These are phyloP conservation scores for Irpex sp. DNA, from an alignment of 1,284 basidiomycete species.

Conservation along the genomic window DNA sequence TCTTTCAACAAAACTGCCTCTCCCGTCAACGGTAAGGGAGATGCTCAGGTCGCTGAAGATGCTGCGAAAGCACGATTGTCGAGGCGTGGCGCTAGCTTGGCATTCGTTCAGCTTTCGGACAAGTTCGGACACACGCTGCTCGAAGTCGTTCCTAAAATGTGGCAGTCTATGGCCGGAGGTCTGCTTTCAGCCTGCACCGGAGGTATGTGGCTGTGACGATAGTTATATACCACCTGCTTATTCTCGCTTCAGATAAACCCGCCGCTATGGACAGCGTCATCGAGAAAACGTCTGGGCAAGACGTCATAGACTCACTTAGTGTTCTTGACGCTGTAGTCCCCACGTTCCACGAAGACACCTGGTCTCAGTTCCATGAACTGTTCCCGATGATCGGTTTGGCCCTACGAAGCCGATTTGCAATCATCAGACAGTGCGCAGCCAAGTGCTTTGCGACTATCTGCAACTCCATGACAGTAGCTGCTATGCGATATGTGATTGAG, in stretches of 20 bases:
- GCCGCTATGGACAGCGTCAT: constrained; percentile 59
- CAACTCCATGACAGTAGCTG: constrained; percentile 79
- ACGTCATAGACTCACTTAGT: constrained; percentile 91
- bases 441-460: constrained; percentile 88
- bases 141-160: constrained; percentile 84
- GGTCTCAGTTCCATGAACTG: constrained; percentile 65
- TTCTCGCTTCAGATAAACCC: constrained; percentile 38
- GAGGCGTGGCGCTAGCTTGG: constrained; percentile 82
- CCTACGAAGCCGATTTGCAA: constrained; percentile 81
- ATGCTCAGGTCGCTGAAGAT: constrained; percentile 38
- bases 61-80: constrained; percentile 54
- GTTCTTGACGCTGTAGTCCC: constrained; percentile 83
- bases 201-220: constrained; percentile 39
- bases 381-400: constrained; percentile 78
- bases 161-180: constrained; percentile 88
- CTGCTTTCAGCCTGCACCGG: constrained; percentile 66
- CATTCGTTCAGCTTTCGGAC: constrained; percentile 76
- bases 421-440: constrained; percentile 87
- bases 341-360: constrained; percentile 70
- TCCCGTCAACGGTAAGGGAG: constrained; percentile 41
- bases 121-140: constrained; percentile 79
- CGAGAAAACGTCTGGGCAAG: constrained; percentile 79
- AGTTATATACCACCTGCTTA: constrained; percentile 7
- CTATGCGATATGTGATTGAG: constrained; percentile 89
- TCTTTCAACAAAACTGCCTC: constrained; percentile 56